phyloP scores from a whole-genome alignment of 805 yeast species.

The Yarrowia sp. region DNA sequence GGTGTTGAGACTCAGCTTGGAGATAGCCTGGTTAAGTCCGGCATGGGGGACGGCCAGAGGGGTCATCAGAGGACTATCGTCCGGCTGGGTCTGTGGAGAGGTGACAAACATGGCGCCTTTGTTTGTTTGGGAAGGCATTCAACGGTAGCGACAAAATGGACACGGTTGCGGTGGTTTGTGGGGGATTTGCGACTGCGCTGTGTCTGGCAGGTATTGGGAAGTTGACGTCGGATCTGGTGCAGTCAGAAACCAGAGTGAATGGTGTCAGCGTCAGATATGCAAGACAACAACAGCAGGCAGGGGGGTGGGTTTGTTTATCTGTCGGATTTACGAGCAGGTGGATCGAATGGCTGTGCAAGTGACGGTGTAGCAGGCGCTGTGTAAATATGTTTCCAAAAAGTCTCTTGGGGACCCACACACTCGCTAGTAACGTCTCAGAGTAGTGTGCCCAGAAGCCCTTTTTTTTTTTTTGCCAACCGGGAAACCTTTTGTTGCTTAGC shows the following conservation, averaged over 20 bases:
- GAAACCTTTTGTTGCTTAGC: constrained; percentile 19
- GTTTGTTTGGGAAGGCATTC: background rate
- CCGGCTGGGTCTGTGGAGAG: constrained; percentile 16
- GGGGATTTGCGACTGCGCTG: background rate
- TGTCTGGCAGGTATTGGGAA: background rate
- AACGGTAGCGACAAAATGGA: background rate
- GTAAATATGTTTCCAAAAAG: background rate
- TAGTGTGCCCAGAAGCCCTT: background rate
- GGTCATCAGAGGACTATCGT: constrained; percentile 19
- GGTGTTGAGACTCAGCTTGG: constrained; percentile 22
- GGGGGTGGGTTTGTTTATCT: constrained; percentile 1
- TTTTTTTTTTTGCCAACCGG: background rate
- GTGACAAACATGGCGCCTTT: background rate
- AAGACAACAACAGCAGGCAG: constrained; percentile 18
- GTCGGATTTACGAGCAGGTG: background rate
- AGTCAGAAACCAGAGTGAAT: background rate
- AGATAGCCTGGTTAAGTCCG: constrained; percentile 9
- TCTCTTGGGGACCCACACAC: background rate
- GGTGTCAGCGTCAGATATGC: constrained; percentile 25
- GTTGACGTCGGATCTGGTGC: constrained; percentile 20
- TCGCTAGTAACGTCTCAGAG: background rate
- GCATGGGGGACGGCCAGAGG: constrained; percentile 15
- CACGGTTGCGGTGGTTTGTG: too few species aligned
- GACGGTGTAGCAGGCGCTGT: too few species aligned
- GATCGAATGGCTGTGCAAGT: too few species aligned